Evolutionary conservation across 2,329 filamentous ascomycete genomes (phyloP), one percentile per base, ranked within the genome.

Genomic region (Fusarium chuoi): DNA sequence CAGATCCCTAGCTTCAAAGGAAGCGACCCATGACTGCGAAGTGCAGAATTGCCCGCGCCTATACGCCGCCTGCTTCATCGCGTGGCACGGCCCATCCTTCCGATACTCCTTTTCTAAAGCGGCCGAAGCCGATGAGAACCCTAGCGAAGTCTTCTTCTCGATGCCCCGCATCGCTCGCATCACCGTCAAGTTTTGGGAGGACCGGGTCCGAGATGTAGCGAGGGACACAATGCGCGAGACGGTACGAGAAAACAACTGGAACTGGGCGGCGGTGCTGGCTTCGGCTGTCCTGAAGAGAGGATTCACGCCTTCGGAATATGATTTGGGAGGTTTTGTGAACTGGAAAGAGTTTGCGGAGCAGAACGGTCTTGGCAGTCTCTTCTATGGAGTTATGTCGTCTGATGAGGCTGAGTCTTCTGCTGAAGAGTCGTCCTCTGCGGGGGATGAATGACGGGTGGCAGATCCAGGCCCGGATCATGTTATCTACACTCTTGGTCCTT

Each of bases 71-170:
- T 49, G 46, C 46, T 49, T 49, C 15, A 49, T 49, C 28, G 28
- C 26, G 5, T 49, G 28, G 46, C 46, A 49, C 15, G 22, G 46
- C 28, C 46, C 46, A 33, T 49, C 46, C 22, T 49, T 49, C 20
- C 28, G 28, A 13, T 49, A 49, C 46, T 33, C n/a, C 46, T 49
- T 49, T 28, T 12, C 28, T 14, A 49, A 49, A 7, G 5, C 26
- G 0, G 7, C 22, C 0, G 15, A 9, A 0, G 0, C 15, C 4
- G 46, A 49, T 8, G 15, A n/a, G 1, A 33, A 24, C 11, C 46
- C 46, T 4, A 9, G 14, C 15, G 10, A 33, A 10, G 46, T 49
- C 28, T 33, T 49, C 28, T 49, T 49, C 20, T 49, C 22, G 14
- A 49, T 33, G 20, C 46, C 46, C 4, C 46, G 22, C 15, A 7